Evolutionary conservation across 1,284 basidiomycete species (phyloP), one percentile per base, ranked within the genome.

Genomic region (Apiotrichum akiyoshidainum): DNA sequence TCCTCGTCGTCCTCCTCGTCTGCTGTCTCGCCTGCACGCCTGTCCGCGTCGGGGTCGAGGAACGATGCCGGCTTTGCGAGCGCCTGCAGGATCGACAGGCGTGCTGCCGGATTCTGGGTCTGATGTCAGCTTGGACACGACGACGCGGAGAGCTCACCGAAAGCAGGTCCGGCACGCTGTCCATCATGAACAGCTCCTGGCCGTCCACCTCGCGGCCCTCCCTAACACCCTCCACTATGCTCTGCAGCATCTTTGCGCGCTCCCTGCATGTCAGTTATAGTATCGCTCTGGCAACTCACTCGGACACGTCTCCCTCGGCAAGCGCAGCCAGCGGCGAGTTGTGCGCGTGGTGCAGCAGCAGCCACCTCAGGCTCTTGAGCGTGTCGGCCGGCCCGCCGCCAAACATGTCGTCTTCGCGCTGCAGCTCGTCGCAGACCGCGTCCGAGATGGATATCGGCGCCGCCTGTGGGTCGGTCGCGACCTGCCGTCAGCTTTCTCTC

Each of bases 301-400:
- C 5, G 1, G n/a, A n/a, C 2, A 11, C 19, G 5, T 35, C 40
- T 11, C 40, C 46, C 2, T 46, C 51, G 60, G 39, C 17, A 19
- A 61, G 19, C 3, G 55, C 37, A 4, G 67, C 60, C 2, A 75
- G 60, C 1, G 69, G 64, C 6, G 71, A 71, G 54, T 68, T 64
- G 22, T 65, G 44, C 13, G 63, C 65, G 51, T 73, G 69, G 34
- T 67, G 61, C 13, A 75, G 51, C 13, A 70, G 42, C 1, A 63
- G 47, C 71, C 71, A 75, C 68, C 69, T 70, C 13, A 76, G 48
- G 1, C 68, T 54, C 57, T 70, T 72, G 54, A 74, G 55, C 0
- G 65, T 56, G 1, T 57, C 61, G 2, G 55, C 41, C 0, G 67
- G 40, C 0, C 74, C 74, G 16, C 68, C 69, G 19, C 68, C 71